Evolutionary conservation across 768 basidiomycete genomes (phyloP).

Genomic region (Tulasnella sp.): DNA sequence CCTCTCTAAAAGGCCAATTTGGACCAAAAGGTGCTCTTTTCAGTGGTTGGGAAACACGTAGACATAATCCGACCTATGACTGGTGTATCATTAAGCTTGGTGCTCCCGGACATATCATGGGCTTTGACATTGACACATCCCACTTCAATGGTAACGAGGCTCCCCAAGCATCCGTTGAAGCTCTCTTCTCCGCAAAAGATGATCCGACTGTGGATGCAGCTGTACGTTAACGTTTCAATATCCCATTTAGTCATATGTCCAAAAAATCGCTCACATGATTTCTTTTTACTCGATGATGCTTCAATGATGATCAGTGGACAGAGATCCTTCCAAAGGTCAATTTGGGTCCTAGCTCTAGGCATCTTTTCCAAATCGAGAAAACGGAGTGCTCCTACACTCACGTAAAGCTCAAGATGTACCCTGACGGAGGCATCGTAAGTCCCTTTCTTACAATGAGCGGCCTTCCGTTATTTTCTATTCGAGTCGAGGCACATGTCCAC

Average conservation of each 20-base stretch:
- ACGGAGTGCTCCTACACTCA: constrained; percentile 44
- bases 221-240: constrained; percentile 33
- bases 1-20: constrained; percentile 87
- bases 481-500: not conserved
- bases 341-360: constrained; percentile 74
- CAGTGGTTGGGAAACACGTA: constrained; percentile 85
- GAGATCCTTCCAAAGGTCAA: constrained; percentile 62
- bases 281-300: too few species aligned
- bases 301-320: too few species aligned
- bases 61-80: constrained; percentile 81
- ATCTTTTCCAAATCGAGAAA: constrained; percentile 64
- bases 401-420: constrained; percentile 89
- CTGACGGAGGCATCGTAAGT: constrained; percentile 91
- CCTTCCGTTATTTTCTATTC: constrained; percentile 13
- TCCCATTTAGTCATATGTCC: too few species aligned
- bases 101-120: constrained; percentile 50
- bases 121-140: constrained; percentile 91
- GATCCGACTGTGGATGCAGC: constrained; percentile 40
- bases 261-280: too few species aligned
- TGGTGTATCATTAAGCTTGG: constrained; percentile 93
- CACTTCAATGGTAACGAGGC: constrained; percentile 93
- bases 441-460: too few species aligned
- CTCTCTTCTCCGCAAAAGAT: constrained; percentile 22
- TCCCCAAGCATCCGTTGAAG: constrained; percentile 66
- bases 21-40: constrained; percentile 90